phyloP scores from a whole-genome alignment of 257 asterid species.

The Penstemon newberryi region DNA sequence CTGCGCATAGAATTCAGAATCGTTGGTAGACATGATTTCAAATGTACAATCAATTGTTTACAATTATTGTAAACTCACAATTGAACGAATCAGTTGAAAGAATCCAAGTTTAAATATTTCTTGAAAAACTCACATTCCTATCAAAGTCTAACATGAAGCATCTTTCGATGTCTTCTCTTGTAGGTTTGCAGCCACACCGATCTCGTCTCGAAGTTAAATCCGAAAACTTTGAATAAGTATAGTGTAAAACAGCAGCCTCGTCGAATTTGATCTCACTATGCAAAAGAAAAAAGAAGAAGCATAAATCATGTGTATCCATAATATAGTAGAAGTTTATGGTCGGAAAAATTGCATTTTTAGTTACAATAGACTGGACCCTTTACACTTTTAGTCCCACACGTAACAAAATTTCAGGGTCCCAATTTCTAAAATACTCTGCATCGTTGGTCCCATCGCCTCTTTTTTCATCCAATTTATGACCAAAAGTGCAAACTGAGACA shows the following conservation, averaged over 20 bases:
- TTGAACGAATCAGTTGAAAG: background rate
- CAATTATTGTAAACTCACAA: background rate
- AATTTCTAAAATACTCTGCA: too few relatives aligned
- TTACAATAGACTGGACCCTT: too few relatives aligned
- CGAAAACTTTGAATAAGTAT: conserved; percentile 62
- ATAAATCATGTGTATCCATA: background rate
- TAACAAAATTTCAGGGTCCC: too few relatives aligned
- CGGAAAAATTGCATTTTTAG: too few relatives aligned
- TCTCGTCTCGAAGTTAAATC: conserved; percentile 69
- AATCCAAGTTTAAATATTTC: background rate
- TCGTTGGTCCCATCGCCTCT: too few relatives aligned
- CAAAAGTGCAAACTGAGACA: too few relatives aligned
- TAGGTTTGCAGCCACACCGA: conserved; percentile 67
- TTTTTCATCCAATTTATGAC: too few relatives aligned
- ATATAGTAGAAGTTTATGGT: background rate
- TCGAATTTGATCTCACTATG: conserved; percentile 55
- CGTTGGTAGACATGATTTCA: too few relatives aligned
- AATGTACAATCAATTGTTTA: too few relatives aligned
- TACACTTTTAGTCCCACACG: too few relatives aligned
- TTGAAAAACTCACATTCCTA: conserved; percentile 51
- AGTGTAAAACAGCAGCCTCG: conserved; percentile 72
- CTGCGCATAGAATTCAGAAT: conserved; percentile 20
- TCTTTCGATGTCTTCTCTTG: conserved; percentile 57
- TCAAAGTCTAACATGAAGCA: conserved; percentile 76
- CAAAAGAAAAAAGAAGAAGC: background rate